Conservation (phyloP, 2,329 filamentous ascomycete species). For the Aspergillus sp. region DNA sequence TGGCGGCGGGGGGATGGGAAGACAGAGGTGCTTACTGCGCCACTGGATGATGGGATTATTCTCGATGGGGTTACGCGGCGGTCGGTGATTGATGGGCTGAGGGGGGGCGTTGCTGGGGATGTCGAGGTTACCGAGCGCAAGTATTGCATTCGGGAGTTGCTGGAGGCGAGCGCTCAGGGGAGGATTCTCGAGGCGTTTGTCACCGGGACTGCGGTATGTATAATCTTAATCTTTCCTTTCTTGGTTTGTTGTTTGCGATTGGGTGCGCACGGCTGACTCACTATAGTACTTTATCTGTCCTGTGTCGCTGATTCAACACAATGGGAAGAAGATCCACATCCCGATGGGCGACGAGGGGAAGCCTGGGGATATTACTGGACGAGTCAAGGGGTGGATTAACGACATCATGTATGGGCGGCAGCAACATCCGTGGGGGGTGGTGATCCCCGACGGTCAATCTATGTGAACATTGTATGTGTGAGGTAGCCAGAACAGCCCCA, state of each 20-base stretch:
- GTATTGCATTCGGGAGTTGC: conserved; percentile 76
- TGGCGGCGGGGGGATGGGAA: conserved; percentile 60
- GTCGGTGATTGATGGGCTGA: background rate
- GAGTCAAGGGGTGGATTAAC: conserved; percentile 18
- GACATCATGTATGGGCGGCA: conserved; percentile 22
- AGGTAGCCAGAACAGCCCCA: too few species aligned
- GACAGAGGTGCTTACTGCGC: conserved; percentile 75
- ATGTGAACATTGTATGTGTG: background rate
- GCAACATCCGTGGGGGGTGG: conserved; percentile 16
- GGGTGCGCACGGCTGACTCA: background rate
- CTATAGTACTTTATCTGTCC: conserved; percentile 19
- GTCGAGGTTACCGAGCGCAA: conserved; percentile 74
- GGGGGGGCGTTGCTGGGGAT: background rate
- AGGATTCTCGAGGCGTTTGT: conserved; percentile 79
- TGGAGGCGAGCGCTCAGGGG: conserved; percentile 70
- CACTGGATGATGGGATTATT: conserved; percentile 77
- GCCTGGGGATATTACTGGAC: conserved; percentile 12
- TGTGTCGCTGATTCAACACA: conserved; percentile 14
- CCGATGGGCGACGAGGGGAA: background rate
- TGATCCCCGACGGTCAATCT: conserved; percentile 10
- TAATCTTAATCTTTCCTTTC: background rate
- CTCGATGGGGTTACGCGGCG: conserved; percentile 80
- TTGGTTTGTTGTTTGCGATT: too few species aligned
- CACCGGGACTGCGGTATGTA: conserved; percentile 69
- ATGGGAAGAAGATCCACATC: conserved; percentile 2